phyloP scores from a whole-genome alignment of 2,329 filamentous ascomycete genomes.

The Fusarium keratoplasticum region DNA sequence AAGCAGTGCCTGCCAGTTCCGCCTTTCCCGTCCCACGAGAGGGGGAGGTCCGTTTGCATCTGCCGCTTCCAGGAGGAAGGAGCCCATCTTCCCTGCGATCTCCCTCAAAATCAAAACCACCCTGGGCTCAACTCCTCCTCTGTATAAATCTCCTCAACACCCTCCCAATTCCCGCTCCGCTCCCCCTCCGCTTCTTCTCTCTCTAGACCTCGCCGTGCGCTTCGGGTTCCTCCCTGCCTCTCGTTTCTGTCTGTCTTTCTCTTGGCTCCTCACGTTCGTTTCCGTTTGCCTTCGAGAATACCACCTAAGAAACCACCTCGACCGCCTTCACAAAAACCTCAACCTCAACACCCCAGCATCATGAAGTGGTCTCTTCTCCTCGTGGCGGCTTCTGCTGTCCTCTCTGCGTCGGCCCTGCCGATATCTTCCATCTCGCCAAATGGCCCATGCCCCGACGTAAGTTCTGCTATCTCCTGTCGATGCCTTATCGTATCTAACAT shows the following conservation, averaged over 20 bases:
- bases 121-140: neutral
- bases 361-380: constrained; percentile 41
- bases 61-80: constrained; percentile 6
- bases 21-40: neutral
- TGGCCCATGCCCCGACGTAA: constrained; percentile 51
- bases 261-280: neutral
- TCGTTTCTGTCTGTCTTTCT: neutral
- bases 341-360: neutral
- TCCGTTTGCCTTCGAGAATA: neutral
- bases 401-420: constrained; percentile 23
- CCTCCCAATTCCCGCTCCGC: neutral
- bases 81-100: neutral
- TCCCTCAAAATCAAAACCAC: constrained; percentile 3
- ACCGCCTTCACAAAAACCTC: neutral
- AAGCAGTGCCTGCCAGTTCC: neutral
- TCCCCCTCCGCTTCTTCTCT: neutral
- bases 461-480: constrained; percentile 3
- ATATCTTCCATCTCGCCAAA: constrained; percentile 47
- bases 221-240: neutral
- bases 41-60: constrained; percentile 2
- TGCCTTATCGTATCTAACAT: constrained; percentile 5
- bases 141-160: constrained; percentile 1
- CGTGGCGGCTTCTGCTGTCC: constrained; percentile 28
- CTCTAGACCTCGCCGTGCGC: neutral
- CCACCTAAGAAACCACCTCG: neutral